A percentile compares a stretch with the other conserved stretches of the same genome.
Evolutionary conservation across 2,329 filamentous ascomycete genomes (phyloP).

Genomic region (Ophiostoma sp.): DNA sequence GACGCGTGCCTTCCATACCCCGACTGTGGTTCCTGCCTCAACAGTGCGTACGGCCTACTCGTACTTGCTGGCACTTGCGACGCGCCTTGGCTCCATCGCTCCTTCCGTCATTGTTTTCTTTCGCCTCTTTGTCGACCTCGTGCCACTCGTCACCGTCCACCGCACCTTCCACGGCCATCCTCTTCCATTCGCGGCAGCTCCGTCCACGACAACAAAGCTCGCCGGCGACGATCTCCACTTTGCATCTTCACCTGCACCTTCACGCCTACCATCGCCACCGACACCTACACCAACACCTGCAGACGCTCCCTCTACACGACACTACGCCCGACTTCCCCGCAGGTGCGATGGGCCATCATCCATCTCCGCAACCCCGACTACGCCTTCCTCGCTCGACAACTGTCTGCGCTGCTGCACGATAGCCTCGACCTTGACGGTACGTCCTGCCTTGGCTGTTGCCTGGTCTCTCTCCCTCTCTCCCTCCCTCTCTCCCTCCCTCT

Average conservation of each 20-base stretch:
- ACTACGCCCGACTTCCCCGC: not conserved
- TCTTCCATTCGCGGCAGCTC: not conserved
- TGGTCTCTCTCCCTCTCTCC: not conserved
- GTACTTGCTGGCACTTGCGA: not conserved
- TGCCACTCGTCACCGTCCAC: not conserved
- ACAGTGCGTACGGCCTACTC: too few species aligned
- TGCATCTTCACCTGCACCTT: not conserved
- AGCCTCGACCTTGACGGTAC: not conserved
- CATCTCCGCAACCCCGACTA: conserved; percentile 11
- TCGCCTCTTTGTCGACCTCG: not conserved
- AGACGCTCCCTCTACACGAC: not conserved
- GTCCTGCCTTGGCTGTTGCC: conserved; percentile 5
- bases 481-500: not conserved
- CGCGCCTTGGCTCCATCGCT: not conserved
- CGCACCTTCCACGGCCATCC: conserved; percentile 5
- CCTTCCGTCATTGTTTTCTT: not conserved
- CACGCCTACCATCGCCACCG: not conserved
- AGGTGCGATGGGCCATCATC: conserved; percentile 23
- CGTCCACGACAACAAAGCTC: not conserved
- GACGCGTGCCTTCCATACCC: conserved; percentile 13
- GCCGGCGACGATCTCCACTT: not conserved
- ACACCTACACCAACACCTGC: not conserved
- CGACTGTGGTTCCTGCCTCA: not conserved
- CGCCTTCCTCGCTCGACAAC: not conserved
- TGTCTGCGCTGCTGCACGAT: not conserved